Base-by-base conservation (phyloP, 1,284 basidiomycete species). In the Lignosus rhinocerotis region DNA sequence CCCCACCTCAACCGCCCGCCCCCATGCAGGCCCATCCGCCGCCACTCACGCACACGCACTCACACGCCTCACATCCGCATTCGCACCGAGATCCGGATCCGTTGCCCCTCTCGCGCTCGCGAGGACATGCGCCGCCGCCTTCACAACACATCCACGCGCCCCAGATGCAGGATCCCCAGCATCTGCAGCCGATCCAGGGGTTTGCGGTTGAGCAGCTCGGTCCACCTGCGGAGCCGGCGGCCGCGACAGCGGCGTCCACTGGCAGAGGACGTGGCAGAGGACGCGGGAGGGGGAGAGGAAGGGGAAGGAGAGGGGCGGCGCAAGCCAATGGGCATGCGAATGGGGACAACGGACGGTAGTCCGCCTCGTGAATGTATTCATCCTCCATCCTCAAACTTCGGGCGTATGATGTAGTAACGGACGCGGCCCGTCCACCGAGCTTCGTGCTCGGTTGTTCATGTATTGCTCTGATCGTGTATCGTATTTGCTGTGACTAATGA, bases 271-370 rank as follows among this genome's bases (percentile, higher is more conserved):
- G 58, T 1, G 57, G 57, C 16, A 31, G 61, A 14, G 61, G 58
- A 6, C 33, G 62, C n/a, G 61, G 61, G 1, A 51, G 61, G 16
- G 61, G 61, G 5, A 36, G 60, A 14, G 60, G 56, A 8, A 30
- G 56, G 19, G 51, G 56, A 14, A 51, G 50, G 11, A 42, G 41
- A 9, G 45, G 42, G 10, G 60, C 53, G 1, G 60, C 56, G 9
- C 46, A 48, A 17, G 56, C 56, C 25, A 58, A 63, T 14, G 62
- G 56, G 21, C 58, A 56, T 44, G 57, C 51, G 45, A 55, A 55
- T 8, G 55, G 51, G 11, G 49, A 51, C 38, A 53, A 53, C 14
- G 52, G 50, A 32, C 48, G 36, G 25, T 36, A 38, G 33, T 17
- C 33, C 3, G 19, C 19, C 21, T 39, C 16, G 34, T 14, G 36